A percentile compares a stretch with the other conserved stretches of the same genome.
Evolutionary conservation across 768 basidiomycete species (phyloP).

Genomic region (Pleurotus tuber-regium): DNA sequence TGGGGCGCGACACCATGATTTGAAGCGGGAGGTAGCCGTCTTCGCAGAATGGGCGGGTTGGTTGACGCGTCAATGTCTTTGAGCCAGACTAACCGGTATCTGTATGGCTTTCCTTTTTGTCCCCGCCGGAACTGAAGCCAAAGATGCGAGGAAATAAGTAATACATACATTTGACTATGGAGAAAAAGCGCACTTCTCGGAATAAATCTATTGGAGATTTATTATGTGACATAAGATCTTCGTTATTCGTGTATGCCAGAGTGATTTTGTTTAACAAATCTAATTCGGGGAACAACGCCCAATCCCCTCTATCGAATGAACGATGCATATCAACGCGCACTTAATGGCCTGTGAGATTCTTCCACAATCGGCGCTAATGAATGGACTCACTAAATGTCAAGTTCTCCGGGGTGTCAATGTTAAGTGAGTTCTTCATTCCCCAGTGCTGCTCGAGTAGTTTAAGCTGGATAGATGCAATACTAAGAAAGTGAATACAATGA

Average conservation of each 20-base stretch:
- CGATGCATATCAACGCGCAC: neutral
- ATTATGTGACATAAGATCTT: neutral
- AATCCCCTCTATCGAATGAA: neutral
- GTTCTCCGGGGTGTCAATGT: no score
- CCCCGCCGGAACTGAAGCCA: neutral
- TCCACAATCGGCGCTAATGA: no score
- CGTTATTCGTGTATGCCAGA: neutral
- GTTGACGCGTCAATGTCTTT: neutral
- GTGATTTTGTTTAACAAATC: neutral
- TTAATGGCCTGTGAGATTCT: neutral
- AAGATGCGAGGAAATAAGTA: no score
- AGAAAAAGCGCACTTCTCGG: neutral
- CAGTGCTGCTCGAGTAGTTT: no score
- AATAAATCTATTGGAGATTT: neutral
- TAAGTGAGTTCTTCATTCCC: no score
- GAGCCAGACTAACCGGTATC: neutral
- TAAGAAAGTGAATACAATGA: no score
- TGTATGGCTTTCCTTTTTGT: neutral
- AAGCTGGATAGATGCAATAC: no score
- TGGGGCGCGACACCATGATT: no score
- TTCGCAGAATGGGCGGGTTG: no score
- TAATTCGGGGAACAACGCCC: neutral
- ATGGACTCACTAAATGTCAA: no score
- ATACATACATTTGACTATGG: neutral
- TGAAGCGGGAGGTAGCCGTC: no score